These are phyloP conservation scores for Hypoxylon lienhwacheense DNA, from an alignment of 495 filamentous ascomycete species.

Conservation along the genomic window DNA sequence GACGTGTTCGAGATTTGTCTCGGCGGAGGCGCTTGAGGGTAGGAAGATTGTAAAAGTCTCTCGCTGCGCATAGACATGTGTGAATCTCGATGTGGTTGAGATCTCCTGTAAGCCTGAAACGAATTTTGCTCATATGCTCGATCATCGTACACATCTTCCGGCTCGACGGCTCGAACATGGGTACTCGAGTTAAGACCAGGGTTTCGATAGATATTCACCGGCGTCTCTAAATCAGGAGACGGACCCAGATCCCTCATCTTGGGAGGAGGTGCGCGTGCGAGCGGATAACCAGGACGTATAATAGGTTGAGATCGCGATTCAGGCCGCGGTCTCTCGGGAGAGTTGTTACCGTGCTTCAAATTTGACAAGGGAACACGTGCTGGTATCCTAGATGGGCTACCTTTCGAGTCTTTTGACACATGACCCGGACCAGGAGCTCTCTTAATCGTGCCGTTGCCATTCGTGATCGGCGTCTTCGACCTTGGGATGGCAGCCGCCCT, in stretches of 20 bases:
- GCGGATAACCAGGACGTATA: conserved; percentile 49
- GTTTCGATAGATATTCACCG: conserved; percentile 61
- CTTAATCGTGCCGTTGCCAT: conserved; percentile 31
- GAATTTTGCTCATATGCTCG: conserved; percentile 35
- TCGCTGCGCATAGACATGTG: conserved; percentile 46
- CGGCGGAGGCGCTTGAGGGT: conserved; percentile 42
- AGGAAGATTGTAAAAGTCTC: conserved; percentile 37
- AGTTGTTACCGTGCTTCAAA: conserved; percentile 79
- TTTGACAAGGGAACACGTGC: conserved; percentile 77
- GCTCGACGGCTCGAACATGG: conserved; percentile 73
- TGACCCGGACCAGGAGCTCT: conserved; percentile 35
- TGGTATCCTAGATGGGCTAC: conserved; percentile 78
- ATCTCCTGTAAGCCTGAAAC: conserved; percentile 23
- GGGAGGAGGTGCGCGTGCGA: conserved; percentile 70
- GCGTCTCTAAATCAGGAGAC: conserved; percentile 66
- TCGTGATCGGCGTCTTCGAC: conserved; percentile 67
- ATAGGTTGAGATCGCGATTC: conserved; percentile 45
- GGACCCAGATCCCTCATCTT: conserved; percentile 83
- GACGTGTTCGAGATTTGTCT: conserved; percentile 73
- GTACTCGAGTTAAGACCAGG: conserved; percentile 66
- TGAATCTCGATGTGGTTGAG: conserved; percentile 39
- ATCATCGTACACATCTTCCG: conserved; percentile 87
- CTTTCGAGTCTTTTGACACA: conserved; percentile 37
- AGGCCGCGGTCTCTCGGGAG: conserved; percentile 69
- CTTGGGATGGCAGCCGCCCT: conserved; percentile 53